Evolutionary conservation across 768 basidiomycete genomes (phyloP).

Genomic region (Amanita pseudoporphyria): DNA sequence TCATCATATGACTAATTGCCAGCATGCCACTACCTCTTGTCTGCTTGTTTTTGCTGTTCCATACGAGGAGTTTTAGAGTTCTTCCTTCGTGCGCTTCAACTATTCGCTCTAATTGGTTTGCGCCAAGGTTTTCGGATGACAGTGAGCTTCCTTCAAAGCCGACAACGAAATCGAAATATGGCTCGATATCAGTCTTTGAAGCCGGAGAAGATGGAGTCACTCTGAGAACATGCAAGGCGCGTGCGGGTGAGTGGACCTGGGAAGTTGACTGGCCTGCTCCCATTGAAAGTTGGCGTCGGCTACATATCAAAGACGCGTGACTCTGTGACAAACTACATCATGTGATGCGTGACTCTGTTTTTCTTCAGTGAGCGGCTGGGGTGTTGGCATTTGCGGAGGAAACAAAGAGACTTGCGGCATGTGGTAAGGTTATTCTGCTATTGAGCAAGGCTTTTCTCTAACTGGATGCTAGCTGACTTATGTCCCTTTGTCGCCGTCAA

Average conservation of each 20-base stretch:
- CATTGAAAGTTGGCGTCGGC: constrained; percentile 28
- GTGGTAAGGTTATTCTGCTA: constrained; percentile 31
- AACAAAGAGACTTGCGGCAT: constrained; percentile 38
- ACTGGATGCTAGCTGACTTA: constrained; percentile 45
- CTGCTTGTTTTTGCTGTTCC: constrained; percentile 72
- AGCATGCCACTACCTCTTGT: constrained; percentile 45
- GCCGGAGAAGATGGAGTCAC: constrained; percentile 88
- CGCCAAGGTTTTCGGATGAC: constrained; percentile 51
- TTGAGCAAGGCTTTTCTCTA: neutral
- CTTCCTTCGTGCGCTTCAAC: constrained; percentile 76
- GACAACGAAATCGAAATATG: constrained; percentile 95
- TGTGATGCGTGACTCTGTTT: neutral
- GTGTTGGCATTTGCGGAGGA: neutral
- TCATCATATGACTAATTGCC: constrained; percentile 10
- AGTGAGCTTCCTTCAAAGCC: constrained; percentile 72
- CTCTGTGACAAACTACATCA: neutral
- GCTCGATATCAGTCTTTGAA: constrained; percentile 73
- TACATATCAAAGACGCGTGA: neutral
- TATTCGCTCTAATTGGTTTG: constrained; percentile 62
- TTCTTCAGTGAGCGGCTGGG: neutral
- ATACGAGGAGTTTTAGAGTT: constrained; percentile 63
- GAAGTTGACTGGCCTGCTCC: constrained; percentile 67
- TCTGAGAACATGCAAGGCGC: constrained; percentile 78
- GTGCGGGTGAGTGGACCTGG: constrained; percentile 40
- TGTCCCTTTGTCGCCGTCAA: constrained; percentile 64